Conservation (phyloP, 2,329 filamentous ascomycete species). For the Emergomyces orientalis region DNA sequence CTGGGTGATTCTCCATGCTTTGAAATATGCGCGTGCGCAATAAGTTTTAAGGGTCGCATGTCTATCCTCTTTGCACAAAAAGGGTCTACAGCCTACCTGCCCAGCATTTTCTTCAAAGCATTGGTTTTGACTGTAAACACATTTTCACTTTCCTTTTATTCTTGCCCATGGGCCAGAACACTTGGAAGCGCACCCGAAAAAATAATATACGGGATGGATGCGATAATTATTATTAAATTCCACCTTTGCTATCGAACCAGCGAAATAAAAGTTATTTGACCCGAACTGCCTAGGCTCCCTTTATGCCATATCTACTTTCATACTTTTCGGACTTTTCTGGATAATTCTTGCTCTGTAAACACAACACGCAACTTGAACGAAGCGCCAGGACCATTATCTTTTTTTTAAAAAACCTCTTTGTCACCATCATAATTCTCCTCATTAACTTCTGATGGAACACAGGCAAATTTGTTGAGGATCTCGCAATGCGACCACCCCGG, state of each 20-base stretch:
- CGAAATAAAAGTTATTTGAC: not conserved
- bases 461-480: not conserved
- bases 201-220: not conserved
- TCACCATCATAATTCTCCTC: not conserved
- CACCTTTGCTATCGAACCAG: constrained; percentile 1
- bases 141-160: too few species aligned
- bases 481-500: not conserved
- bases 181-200: too few species aligned
- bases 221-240: not conserved
- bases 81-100: not conserved
- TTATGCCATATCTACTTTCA: not conserved
- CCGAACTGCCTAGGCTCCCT: not conserved
- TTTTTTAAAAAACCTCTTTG: not conserved
- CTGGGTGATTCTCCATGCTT: not conserved
- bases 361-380: not conserved
- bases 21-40: not conserved
- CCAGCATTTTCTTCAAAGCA: not conserved
- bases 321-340: too few species aligned
- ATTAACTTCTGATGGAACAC: not conserved
- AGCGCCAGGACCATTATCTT: not conserved
- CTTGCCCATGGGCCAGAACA: too few species aligned
- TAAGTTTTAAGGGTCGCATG: not conserved
- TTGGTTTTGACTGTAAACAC: too few species aligned
- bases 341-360: not conserved
- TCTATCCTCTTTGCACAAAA: not conserved